Evolutionary conservation across 768 basidiomycete genomes (phyloP), one percentile per base, ranked within the genome.

Genomic region (Cystobasidium tubakii): DNA sequence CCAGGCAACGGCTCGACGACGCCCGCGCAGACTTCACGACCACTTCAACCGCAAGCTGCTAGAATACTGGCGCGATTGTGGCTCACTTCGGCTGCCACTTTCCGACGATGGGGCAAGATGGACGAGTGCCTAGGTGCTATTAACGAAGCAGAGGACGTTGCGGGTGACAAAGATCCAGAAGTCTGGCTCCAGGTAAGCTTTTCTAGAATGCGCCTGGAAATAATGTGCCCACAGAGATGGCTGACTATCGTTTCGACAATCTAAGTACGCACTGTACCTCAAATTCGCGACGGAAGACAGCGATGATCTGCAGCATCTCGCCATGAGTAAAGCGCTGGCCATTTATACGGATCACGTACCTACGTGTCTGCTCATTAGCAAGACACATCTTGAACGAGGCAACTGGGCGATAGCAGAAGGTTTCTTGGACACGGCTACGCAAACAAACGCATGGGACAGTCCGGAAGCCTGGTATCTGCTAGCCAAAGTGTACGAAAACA

Each of bases 381-480:
- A 88, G 25, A 80, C 91, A 7, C 90, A 92, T 81, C 86, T 97
- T 64, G 73, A 81, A 17, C 79, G 36, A 10, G 73, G 60, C 12
- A 57, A 50, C 27, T 53, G 53, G 79, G 79, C 82, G 72, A 84
- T 96, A 44, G 91, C 91, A 0, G 91, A 90, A 2, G 89, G 89
- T 1, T 82, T 94, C 78, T 84, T 98, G 31, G 86, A 86, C 0
- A 87, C 90, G 75, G 79, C 92, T 62, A 90, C 92, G 0, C 86
- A 89, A 0, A 83, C 84, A 0, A 67, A 73, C 13, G 95, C 89
- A 13, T 97, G 93, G 92, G 89, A 96, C 80, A 86, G 90, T 1
- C 87, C 93, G 0, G 95, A 98, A 80, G 94, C 90, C 29, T 99
- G 95, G 95, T 95, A 89, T 81, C 90, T 88, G 80, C 84, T 98